A percentile compares a stretch with the other conserved stretches of the same genome.
These are phyloP conservation scores for Pseudogymnoascus sp. DNA, from an alignment of 2,329 filamentous ascomycete species.

Conservation along the genomic window DNA sequence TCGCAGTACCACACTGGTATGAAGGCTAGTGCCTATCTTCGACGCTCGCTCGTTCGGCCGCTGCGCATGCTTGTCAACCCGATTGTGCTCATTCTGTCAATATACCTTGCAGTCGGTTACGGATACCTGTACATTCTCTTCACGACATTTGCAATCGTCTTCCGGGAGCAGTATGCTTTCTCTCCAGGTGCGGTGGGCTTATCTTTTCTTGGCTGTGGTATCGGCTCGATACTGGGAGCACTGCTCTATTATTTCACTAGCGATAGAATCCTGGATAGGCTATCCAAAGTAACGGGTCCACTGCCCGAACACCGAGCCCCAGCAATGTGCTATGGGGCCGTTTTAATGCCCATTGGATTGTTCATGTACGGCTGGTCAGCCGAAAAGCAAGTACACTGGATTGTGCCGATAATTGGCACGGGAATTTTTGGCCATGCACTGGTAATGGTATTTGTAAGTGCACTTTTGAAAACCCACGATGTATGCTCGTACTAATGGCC, in stretches of 20 bases:
- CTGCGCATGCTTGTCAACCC: slow-evolving; percentile 4
- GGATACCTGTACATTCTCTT: slow-evolving; percentile 26
- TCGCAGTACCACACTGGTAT: neutral
- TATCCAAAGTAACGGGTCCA: neutral
- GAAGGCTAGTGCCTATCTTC: neutral
- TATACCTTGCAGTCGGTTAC: slow-evolving; percentile 21
- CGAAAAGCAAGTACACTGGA: slow-evolving; percentile 45
- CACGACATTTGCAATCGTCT: slow-evolving; percentile 26
- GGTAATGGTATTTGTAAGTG: slow-evolving; percentile 36
- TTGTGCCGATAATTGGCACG: slow-evolving; percentile 52
- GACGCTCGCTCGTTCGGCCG: slow-evolving; percentile 1
- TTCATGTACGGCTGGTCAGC: slow-evolving; percentile 53
- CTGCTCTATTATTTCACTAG: slow-evolving; percentile 18
- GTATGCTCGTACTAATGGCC: neutral
- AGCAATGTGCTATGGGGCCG: slow-evolving; percentile 45
- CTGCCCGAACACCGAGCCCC: slow-evolving; percentile 42
- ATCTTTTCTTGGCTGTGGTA: slow-evolving; percentile 38
- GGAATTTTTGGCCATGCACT: slow-evolving; percentile 43
- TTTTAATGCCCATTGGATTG: slow-evolving; percentile 45
- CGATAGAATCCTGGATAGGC: slow-evolving; percentile 12
- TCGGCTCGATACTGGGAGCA: slow-evolving; percentile 34
- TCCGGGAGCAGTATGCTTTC: slow-evolving; percentile 34
- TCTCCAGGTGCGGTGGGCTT: slow-evolving; percentile 37
- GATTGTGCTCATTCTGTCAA: slow-evolving; percentile 13
- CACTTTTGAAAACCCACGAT: slow-evolving; percentile 17